Base-by-base conservation (phyloP, 441 rosid species). In the Corymbia calophylla region DNA sequence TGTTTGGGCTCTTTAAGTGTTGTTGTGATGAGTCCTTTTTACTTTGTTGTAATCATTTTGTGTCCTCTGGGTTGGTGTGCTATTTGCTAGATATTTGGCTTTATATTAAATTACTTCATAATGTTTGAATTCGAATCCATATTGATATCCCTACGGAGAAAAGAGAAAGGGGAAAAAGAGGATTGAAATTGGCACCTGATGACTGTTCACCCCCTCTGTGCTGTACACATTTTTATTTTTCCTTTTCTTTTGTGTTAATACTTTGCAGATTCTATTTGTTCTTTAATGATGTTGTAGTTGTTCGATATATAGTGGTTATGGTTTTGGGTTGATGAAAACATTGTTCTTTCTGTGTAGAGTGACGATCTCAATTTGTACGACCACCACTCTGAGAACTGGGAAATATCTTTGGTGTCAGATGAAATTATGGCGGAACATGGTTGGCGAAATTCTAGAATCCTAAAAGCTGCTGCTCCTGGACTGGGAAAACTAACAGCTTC, bases 331-430 rank as follows among this genome's bases (percentile, higher is more conserved):
- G 87, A 91, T 92, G 48, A 86, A 86, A 90, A 88, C 85, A 60
- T 90, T 86, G 87, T 93, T 93, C 90, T 17, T 94, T 88, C 88
- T 87, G 89, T 92, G 93, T 96, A 98, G 99, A 94, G 90, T 89
- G 97, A 98, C 90, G 98, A 96, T 91, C 90, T 97, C 90, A 94
- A 92, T 93, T 89, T 96, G 89, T 93, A 93, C 89, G 95, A 96
- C 91, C 89, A 93, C 87, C 91, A 92, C 77, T 94, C 95, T 64
- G 95, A 94, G 87, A 90, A 90, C 91, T 96, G 99, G 99, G 93
- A 89, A 87, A 91, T 94, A 80, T 90, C 91, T 84, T 89, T 93
- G 80, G 91, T 92, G 89, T 90, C 95, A 86, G 93, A 94, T 88
- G 93, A 95, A 91, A 91, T 90, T 93, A 93, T 93, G 88, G 92